Percentiles rank a stretch among this genome's conserved stretches.
Conservation (phyloP, 108 stramenopile species). For the Skeletonema grethae region DNA sequence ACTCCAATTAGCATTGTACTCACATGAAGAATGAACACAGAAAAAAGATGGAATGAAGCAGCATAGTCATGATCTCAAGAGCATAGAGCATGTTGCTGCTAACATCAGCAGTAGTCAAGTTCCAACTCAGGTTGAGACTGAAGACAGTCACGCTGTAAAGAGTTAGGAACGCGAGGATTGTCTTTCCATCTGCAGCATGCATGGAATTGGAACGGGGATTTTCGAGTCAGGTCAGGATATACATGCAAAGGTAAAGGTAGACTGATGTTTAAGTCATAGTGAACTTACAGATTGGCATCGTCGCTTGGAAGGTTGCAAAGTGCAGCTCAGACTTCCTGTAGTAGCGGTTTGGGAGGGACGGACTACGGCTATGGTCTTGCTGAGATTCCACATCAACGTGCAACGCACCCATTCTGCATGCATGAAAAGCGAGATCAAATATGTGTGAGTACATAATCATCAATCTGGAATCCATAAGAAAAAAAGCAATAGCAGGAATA, state of each 20-base stretch:
- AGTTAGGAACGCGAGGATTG: constrained; percentile 28
- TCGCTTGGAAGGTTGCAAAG: background rate
- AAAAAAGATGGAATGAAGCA: constrained; percentile 38
- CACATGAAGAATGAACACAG: constrained; percentile 23
- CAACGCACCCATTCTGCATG: background rate
- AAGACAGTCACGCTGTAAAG: constrained; percentile 21
- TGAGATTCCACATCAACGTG: background rate
- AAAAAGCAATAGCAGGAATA: background rate
- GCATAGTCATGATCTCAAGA: constrained; percentile 35
- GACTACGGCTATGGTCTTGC: background rate
- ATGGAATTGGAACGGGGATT: no score
- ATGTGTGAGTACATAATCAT: background rate
- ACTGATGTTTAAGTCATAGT: no score
- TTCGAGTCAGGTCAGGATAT: no score
- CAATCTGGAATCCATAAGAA: background rate
- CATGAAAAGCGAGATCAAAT: background rate
- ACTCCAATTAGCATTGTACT: no score
- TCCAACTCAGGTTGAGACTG: constrained; percentile 44
- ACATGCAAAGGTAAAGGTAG: no score
- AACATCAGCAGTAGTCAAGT: constrained; percentile 37
- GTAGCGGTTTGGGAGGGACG: background rate
- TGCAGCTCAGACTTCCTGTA: background rate
- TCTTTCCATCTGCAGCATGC: constrained; percentile 28
- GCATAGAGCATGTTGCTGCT: constrained; percentile 9
- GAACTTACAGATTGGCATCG: background rate